Conservation (phyloP, 1,284 basidiomycete species). For the Sporisorium scitamineum region DNA sequence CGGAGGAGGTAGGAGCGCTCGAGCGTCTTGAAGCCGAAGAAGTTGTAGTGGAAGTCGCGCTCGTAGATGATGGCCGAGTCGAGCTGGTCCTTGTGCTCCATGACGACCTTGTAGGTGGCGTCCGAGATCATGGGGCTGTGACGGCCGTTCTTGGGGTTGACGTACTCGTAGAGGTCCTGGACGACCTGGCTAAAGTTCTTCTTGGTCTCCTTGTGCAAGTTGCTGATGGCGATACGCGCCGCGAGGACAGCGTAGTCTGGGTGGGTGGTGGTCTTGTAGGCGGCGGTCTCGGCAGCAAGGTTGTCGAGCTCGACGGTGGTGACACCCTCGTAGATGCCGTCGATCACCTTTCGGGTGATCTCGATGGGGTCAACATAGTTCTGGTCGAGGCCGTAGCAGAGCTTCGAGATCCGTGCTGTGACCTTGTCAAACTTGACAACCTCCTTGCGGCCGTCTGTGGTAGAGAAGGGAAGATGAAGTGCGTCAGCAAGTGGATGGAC, state of each 20-base stretch:
- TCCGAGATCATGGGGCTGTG: slow-evolving; percentile 92
- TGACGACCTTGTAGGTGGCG: slow-evolving; percentile 85
- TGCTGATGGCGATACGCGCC: slow-evolving; percentile 97
- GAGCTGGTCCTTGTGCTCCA: slow-evolving; percentile 83
- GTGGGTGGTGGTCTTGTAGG: slow-evolving; percentile 91
- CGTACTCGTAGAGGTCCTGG: slow-evolving; percentile 89
- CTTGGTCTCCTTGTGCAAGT: slow-evolving; percentile 99
- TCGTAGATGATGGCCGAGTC: slow-evolving; percentile 98
- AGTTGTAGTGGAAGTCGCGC: slow-evolving; percentile 90
- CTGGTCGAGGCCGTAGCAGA: slow-evolving; percentile 95
- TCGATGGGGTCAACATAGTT: slow-evolving; percentile 95
- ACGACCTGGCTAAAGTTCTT: slow-evolving; percentile 95
- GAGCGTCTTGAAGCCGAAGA: slow-evolving; percentile 98
- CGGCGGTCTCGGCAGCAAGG: slow-evolving; percentile 87
- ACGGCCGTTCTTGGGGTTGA: slow-evolving; percentile 90
- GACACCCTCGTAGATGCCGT: slow-evolving; percentile 93
- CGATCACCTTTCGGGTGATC: slow-evolving; percentile 78
- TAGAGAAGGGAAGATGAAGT: not conserved
- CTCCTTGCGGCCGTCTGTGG: slow-evolving; percentile 67
- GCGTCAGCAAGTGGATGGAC: slow-evolving; percentile 5
- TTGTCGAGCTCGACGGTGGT: slow-evolving; percentile 95
- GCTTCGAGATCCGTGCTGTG: slow-evolving; percentile 85
- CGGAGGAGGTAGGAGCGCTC: slow-evolving; percentile 97
- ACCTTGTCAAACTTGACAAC: slow-evolving; percentile 69
- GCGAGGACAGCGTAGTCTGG: slow-evolving; percentile 98